Percentiles rank a stretch among this genome's conserved stretches.
Conservation (phyloP, 305 asterid species). For the Striga hermonthica region DNA sequence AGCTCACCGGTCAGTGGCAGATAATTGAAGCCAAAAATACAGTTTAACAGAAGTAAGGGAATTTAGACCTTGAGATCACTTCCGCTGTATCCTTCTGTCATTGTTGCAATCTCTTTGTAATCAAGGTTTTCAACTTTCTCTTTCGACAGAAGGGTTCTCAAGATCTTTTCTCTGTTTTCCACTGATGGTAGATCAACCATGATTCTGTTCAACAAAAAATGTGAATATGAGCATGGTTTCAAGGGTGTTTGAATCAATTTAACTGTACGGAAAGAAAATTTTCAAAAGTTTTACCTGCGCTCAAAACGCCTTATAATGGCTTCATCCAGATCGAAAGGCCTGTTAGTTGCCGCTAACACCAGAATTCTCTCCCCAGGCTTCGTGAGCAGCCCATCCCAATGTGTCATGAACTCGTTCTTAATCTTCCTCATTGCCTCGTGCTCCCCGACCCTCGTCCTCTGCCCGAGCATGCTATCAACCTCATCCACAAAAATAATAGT, state of each 20-base stretch:
- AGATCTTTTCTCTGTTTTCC: slow-evolving; percentile 82
- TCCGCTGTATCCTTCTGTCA: slow-evolving; percentile 82
- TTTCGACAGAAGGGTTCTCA: slow-evolving; percentile 62
- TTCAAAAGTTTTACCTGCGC: slow-evolving; percentile 56
- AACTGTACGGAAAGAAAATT: too few relatives aligned
- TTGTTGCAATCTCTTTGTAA: slow-evolving; percentile 58
- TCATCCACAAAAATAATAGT: slow-evolving; percentile 93
- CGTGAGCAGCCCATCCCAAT: slow-evolving; percentile 92
- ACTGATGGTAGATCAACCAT: slow-evolving; percentile 88
- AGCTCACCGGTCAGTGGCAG: slow-evolving; percentile 11
- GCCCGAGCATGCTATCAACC: slow-evolving; percentile 99
- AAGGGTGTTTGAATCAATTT: neutral
- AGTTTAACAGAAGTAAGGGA: neutral
- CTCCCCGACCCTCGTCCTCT: slow-evolving; percentile 91
- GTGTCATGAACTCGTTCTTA: slow-evolving; percentile 89
- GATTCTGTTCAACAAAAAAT: slow-evolving; percentile 51
- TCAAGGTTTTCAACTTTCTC: slow-evolving; percentile 57
- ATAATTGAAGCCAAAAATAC: neutral
- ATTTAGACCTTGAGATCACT: slow-evolving; percentile 73
- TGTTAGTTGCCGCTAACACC: slow-evolving; percentile 94
- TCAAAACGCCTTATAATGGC: slow-evolving; percentile 97
- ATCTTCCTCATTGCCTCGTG: slow-evolving; percentile 98
- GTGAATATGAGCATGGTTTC: slow-evolving; percentile 3
- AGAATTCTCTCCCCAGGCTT: slow-evolving; percentile 90
- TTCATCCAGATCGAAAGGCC: slow-evolving; percentile 97